Conservation (phyloP, 345 rosid genomes). For the Rhizophora apiculata region DNA sequence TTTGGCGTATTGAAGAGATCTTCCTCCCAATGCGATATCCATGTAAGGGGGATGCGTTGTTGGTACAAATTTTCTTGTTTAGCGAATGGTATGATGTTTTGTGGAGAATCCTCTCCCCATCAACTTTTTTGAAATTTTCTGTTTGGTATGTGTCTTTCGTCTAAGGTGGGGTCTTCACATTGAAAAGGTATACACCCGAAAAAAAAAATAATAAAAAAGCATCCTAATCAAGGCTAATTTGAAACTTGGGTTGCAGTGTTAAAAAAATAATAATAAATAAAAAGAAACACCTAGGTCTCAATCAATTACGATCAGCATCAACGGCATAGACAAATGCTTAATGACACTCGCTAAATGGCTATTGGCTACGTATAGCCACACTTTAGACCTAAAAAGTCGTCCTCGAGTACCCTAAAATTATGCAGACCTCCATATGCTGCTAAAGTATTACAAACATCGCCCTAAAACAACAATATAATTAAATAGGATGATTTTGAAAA, state of each 20-base stretch:
- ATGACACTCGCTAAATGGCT: conserved; percentile 1
- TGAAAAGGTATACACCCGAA: background rate
- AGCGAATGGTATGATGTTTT: too few relatives aligned
- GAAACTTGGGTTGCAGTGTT: background rate
- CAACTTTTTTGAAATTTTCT: background rate
- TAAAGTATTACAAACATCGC: too few relatives aligned
- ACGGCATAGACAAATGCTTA: background rate
- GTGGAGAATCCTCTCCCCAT: background rate
- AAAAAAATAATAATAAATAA: background rate
- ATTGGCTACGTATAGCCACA: too few relatives aligned
- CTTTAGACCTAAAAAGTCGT: too few relatives aligned
- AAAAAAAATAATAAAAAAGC: background rate
- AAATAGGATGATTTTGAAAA: too few relatives aligned
- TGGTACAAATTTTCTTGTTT: too few relatives aligned
- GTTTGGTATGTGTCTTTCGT: conserved; percentile 4
- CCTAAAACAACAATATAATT: too few relatives aligned
- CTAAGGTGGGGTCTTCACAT: conserved; percentile 8
- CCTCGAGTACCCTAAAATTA: too few relatives aligned
- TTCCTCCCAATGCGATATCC: too few relatives aligned
- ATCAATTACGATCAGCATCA: conserved; percentile 1
- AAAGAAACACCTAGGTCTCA: conserved; percentile 12
- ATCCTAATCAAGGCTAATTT: background rate
- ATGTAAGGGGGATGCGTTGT: too few relatives aligned
- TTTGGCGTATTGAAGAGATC: too few relatives aligned
- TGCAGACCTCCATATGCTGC: too few relatives aligned